phyloP scores from a whole-genome alignment of 1,284 basidiomycete species.

The Fomitopsis schrenkii region DNA sequence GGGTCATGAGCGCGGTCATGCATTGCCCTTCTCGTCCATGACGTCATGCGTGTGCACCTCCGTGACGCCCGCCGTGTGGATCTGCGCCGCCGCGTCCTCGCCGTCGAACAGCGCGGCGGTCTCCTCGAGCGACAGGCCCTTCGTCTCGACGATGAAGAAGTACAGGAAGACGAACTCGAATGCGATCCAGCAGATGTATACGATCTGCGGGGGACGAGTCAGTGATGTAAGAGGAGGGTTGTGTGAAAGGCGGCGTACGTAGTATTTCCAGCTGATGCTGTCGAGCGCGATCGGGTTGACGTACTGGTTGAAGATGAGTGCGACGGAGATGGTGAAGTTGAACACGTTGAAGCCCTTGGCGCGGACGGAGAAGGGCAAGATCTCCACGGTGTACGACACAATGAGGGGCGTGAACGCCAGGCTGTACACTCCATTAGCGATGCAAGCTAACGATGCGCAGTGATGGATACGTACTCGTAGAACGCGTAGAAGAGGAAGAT shows the following conservation, averaged over 20 bases:
- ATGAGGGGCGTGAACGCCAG: conserved; percentile 73
- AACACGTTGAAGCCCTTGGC: conserved; percentile 78
- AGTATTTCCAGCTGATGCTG: conserved; percentile 49
- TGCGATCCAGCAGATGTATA: conserved; percentile 65
- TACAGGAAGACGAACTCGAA: conserved; percentile 62
- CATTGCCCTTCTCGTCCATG: conserved; percentile 29
- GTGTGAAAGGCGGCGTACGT: conserved; percentile 23
- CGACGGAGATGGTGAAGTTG: conserved; percentile 60
- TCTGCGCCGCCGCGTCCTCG: conserved; percentile 36
- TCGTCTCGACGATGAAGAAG: conserved; percentile 70
- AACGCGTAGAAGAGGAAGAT: conserved; percentile 73
- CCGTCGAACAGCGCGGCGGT: conserved; percentile 74
- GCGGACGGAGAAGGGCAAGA: conserved; percentile 66
- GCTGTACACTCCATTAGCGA: conserved; percentile 28
- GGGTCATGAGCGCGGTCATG: neutral
- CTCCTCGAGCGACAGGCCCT: conserved; percentile 69
- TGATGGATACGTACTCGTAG: conserved; percentile 45
- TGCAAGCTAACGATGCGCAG: conserved; percentile 3
- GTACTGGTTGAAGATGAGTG: conserved; percentile 79
- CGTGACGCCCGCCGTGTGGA: conserved; percentile 16
- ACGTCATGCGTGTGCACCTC: conserved; percentile 28
- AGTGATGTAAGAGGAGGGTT: neutral
- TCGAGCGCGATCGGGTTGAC: conserved; percentile 74
- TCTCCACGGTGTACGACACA: conserved; percentile 73
- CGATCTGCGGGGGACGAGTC: conserved; percentile 34